Evolutionary conservation across 495 filamentous ascomycete species (phyloP).

Genomic region (Podospora pseudopauciseta): DNA sequence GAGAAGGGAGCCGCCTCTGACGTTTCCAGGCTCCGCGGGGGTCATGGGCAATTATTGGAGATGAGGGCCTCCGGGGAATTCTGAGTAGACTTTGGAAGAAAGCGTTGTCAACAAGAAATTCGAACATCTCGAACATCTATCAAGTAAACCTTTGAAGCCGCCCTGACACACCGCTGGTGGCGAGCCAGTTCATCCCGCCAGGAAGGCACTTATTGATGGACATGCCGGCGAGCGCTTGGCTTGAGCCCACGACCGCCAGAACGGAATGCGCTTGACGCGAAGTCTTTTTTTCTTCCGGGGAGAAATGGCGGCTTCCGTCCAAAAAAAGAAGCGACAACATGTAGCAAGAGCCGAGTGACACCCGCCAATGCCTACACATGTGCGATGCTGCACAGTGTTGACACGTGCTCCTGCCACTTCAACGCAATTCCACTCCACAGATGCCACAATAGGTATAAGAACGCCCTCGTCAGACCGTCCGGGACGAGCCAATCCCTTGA

Average conservation of each 20-base stretch:
- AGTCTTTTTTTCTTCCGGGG: background rate
- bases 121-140: too few relatives aligned
- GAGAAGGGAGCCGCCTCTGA: background rate
- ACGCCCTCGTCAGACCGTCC: background rate
- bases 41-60: too few relatives aligned
- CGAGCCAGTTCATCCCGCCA: too few relatives aligned
- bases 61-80: too few relatives aligned
- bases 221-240: conserved; percentile 4
- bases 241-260: background rate
- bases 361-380: background rate
- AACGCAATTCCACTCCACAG: too few relatives aligned
- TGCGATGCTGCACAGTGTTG: background rate
- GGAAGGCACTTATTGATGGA: background rate
- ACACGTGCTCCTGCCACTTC: background rate
- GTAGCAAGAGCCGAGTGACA: background rate
- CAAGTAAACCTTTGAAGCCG: too few relatives aligned
- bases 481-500: background rate
- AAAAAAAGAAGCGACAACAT: background rate
- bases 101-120: too few relatives aligned
- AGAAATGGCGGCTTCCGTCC: too few relatives aligned
- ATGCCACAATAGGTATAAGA: background rate
- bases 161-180: too few relatives aligned
- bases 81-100: too few relatives aligned
- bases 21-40: too few relatives aligned
- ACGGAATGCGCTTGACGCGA: background rate